A percentile compares a stretch with the other conserved stretches of the same genome.
Conservation (phyloP, 1,284 basidiomycete genomes). For the Blastosporella zonata region DNA sequence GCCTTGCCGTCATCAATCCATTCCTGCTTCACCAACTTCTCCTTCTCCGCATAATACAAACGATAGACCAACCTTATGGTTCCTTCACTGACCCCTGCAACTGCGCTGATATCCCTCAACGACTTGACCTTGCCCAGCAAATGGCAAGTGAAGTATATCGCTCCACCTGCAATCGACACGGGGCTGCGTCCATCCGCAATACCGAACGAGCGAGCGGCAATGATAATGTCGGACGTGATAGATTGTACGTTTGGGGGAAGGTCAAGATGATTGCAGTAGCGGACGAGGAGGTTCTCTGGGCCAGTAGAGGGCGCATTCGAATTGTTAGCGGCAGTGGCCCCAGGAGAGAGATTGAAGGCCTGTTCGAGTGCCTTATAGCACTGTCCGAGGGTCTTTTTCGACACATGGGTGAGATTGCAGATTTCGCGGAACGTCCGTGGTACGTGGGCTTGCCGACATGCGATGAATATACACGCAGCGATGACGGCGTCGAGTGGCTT, state of each 20-base stretch:
- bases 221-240: conserved; percentile 84
- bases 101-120: conserved; percentile 84
- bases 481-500: conserved; percentile 93
- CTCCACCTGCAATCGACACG: conserved; percentile 94
- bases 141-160: conserved; percentile 90
- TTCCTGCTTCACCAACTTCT: conserved; percentile 76
- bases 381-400: conserved; percentile 93
- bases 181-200: conserved; percentile 93
- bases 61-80: conserved; percentile 90
- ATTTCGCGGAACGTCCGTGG: conserved; percentile 96
- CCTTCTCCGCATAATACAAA: conserved; percentile 65
- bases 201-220: conserved; percentile 77
- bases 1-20: conserved; percentile 81
- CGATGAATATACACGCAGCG: conserved; percentile 97
- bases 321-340: conserved; percentile 49
- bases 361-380: conserved; percentile 93
- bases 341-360: conserved; percentile 86
- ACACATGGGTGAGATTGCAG: conserved; percentile 88
- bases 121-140: conserved; percentile 75
- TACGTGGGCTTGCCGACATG: conserved; percentile 91
- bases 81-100: conserved; percentile 96
- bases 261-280: conserved; percentile 92
- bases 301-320: conserved; percentile 50
- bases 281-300: conserved; percentile 86
- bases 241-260: conserved; percentile 82